A percentile compares a stretch with the other conserved stretches of the same genome.
Conservation (phyloP, 768 basidiomycete genomes). For the Lactifluus rugatus region DNA sequence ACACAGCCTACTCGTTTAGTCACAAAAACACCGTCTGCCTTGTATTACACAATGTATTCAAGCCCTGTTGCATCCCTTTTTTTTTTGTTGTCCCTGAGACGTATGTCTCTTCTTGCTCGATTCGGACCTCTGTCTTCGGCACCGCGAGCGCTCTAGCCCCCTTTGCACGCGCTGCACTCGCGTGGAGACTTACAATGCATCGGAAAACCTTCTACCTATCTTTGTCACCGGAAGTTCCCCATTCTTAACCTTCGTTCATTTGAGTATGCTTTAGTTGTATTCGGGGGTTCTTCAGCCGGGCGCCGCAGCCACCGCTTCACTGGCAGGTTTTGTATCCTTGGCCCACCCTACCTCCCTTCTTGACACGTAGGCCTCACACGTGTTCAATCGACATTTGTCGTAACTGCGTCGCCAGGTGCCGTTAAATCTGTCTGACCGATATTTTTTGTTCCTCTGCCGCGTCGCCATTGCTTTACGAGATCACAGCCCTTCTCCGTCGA, state of each 20-base stretch:
- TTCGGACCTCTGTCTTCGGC: background rate
- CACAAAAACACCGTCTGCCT: background rate
- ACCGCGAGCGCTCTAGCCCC: background rate
- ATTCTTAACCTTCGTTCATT: no score
- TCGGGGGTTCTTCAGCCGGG: background rate
- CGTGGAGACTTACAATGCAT: background rate
- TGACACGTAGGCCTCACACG: background rate
- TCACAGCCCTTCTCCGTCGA: background rate
- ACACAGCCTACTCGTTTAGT: no score
- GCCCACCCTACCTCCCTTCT: background rate
- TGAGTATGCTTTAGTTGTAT: background rate
- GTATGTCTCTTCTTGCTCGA: background rate
- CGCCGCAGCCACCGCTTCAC: background rate
- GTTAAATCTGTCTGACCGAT: background rate
- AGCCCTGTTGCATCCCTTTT: background rate
- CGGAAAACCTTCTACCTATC: no score
- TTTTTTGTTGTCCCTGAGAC: background rate
- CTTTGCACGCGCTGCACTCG: background rate
- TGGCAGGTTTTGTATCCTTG: no score
- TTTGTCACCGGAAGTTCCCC: background rate
- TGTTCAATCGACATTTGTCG: background rate
- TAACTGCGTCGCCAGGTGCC: background rate
- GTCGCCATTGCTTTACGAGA: background rate
- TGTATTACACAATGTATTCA: background rate
- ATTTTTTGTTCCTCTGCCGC: background rate